phyloP scores from a whole-genome alignment of 345 rosid genomes.

The Corymbia maculata region DNA sequence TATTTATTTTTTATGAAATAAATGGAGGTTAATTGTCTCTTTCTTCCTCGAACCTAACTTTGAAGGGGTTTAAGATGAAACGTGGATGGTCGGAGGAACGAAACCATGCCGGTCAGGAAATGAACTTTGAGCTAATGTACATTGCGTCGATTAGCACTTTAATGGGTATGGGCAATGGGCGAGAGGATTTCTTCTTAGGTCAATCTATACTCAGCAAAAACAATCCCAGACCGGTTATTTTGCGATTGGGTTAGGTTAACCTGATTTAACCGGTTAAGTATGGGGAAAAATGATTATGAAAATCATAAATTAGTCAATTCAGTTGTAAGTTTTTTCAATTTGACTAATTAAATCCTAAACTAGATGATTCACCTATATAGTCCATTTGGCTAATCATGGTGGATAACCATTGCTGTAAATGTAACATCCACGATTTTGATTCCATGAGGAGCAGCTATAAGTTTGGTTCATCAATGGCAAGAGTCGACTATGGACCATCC shows the following conservation, averaged over 20 bases:
- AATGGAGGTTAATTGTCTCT: neutral
- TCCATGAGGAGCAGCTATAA: too few species aligned
- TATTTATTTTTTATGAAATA: too few species aligned
- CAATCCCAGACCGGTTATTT: neutral
- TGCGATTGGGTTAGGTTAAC: neutral
- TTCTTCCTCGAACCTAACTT: neutral
- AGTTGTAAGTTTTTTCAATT: too few species aligned
- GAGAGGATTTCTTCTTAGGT: neutral
- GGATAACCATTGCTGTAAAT: too few species aligned
- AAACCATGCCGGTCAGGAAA: neutral
- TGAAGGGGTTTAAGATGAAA: neutral
- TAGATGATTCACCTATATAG: too few species aligned
- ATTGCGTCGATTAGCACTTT: neutral
- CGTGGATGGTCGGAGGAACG: neutral
- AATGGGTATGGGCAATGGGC: neutral
- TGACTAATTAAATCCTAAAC: neutral
- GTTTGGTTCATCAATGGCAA: too few species aligned
- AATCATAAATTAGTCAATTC: rapidly evolving
- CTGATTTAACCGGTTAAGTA: neutral
- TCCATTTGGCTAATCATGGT: too few species aligned
- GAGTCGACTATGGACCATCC: too few species aligned
- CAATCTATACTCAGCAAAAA: neutral
- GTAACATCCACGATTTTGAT: too few species aligned
- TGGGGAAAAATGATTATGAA: too few species aligned
- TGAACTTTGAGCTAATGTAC: neutral